Base-by-base conservation (phyloP, 352 stramenopile species). In the Phytophthora podocarpi region DNA sequence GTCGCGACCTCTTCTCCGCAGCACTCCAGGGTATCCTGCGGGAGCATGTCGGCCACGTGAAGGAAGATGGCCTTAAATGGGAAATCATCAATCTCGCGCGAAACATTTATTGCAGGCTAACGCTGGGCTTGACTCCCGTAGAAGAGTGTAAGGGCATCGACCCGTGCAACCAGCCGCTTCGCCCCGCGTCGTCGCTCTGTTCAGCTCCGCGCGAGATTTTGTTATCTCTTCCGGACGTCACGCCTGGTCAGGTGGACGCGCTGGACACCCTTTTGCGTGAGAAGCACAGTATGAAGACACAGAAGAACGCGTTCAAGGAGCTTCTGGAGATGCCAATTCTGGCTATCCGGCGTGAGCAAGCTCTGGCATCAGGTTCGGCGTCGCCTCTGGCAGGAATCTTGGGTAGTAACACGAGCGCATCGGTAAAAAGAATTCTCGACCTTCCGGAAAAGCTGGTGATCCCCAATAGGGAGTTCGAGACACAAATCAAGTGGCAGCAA, bases 281-380 rank as follows among this genome's bases (percentile, higher is more conserved):
- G 52, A 90, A 91, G 35, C 80, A 89, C 59, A 93, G 84, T 35
- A 72, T 86, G 36, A 93, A 93, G 57, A 89, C 78, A 18, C 84
- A 93, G 54, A 93, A 93, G 69, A 93, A 91, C 50, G 77, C 78
- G 8, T 76, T 93, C 59, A 93, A 91, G 54, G 84, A 93, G 64
- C 66, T 93, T 8, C 46, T 93, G 7, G 84, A 93, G 50, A 74
- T 71, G 39, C 82, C 82, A 5, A 82, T 91, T 50, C 59, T 90
- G 27, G 77, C 78, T 1, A 74, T 87, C 31, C 57, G 54, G 34
- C 55, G 65, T 3, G 74, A 81, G 40, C 74, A 80, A 49, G 55
- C 74, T 1, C 52, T 73, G 15, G 70, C 67, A 15, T 63, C 69
- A 3, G 60, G 57, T 4, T 78, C 74, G 0, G 39, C 62, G 2